Evolutionary conservation across 371 early-diverging fungal genomes (phyloP).

Genomic region (Gilbertella persicaria): DNA sequence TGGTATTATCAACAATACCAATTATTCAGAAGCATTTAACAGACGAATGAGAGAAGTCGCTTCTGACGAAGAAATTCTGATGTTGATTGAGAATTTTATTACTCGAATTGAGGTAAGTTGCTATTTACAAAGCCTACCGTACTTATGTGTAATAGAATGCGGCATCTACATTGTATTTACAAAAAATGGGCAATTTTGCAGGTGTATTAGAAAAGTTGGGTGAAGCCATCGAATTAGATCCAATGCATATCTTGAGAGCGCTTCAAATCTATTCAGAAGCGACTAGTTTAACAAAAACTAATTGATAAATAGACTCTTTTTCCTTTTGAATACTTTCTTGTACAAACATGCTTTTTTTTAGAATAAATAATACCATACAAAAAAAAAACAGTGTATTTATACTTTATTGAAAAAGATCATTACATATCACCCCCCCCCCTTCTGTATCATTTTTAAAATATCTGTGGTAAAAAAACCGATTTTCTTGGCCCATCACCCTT

Average conservation of each 20-base stretch:
- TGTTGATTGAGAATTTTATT: constrained; percentile 61
- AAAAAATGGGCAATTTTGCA: constrained; percentile 60
- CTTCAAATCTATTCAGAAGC: constrained; percentile 65
- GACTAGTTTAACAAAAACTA: too few species aligned
- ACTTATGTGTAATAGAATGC: constrained; percentile 45
- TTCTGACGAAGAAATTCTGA: constrained; percentile 57
- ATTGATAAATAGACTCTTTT: too few species aligned
- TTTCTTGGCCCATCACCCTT: too few species aligned
- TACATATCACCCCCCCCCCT: neutral
- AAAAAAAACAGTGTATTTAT: constrained; percentile 1
- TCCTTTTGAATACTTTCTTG: too few species aligned
- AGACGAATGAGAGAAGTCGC: constrained; percentile 55
- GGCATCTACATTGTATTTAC: constrained; percentile 58
- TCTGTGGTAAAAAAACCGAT: too few species aligned
- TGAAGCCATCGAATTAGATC: constrained; percentile 59
- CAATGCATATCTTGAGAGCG: constrained; percentile 59
- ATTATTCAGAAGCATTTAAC: neutral
- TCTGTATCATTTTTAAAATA: too few species aligned
- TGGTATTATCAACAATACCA: too few species aligned
- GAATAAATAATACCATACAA: neutral
- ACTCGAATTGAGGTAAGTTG: constrained; percentile 58
- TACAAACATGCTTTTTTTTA: too few species aligned
- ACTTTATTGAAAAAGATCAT: neutral
- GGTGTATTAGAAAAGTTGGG: constrained; percentile 59
- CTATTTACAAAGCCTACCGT: neutral